Evolutionary conservation across 2,329 filamentous ascomycete genomes (phyloP), one percentile per base, ranked within the genome.

Genomic region (Fusarium udum): DNA sequence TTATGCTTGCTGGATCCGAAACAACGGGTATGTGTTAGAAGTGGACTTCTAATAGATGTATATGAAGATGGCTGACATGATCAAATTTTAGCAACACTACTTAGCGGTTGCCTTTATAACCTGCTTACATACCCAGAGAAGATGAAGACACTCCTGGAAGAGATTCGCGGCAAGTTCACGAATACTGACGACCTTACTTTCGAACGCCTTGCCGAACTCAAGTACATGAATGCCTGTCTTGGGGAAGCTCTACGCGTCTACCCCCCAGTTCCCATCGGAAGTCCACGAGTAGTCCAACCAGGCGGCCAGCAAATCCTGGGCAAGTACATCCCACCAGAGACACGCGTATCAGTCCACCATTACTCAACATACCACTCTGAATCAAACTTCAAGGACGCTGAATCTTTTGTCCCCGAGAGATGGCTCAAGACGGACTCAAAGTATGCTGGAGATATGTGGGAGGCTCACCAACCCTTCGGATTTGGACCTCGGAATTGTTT

Each of bases 1-100:
- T 70, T 1, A 70, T 70, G 67, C 66, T 70, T 3, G 67, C 67
- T 6, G 67, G 67, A n/a, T 70, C 67, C 6, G 67, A 70, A 22
- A 70, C 67, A 1, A 70, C 67, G 2, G 67, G 67, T 69, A 20
- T 13, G 24, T 18, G 4, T 11, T 6, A 2, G 18, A 28, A 2
- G 2, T 6, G 7, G 11, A 12, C 8, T 8, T 37, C n/a, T 2
- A 20, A 2, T 4, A 11, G 26, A 60, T n/a, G 4, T 56, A 34
- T 3, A 39, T 28, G 36, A 11, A 20, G 6, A 13, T 32, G 2
- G 2, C 46, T 69, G 12, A 64, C 14, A 6, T 24, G 5, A 6
- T 2, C 0, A 18, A 24, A 2, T 4, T 34, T 1, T 8, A 69
- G 67, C 67, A 4, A 69, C 67, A 1, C 34, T 70, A 0, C 3